Base-by-base conservation (phyloP, 2,329 filamentous ascomycete genomes). In the Fusarium lyarnte region DNA sequence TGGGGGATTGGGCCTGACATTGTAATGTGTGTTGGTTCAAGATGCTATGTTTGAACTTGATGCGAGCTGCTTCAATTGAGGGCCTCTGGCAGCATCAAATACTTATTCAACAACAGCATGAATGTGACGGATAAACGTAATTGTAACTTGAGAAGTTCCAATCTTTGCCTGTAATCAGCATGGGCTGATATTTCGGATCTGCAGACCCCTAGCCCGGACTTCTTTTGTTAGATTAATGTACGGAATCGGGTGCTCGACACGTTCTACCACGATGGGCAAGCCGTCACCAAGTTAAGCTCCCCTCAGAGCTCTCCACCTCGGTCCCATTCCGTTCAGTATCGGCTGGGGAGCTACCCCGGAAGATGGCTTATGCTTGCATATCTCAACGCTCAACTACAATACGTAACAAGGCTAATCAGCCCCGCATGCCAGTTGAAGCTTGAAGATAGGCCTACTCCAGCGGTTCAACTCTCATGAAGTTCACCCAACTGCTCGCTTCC, bases 1-100 rank as follows among this genome's bases (percentile, higher is more conserved):
- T 78, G 77, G n/a, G 36, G 36, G 21, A 54, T 25, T 33, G 52
- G 14, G n/a, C 36, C 16, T 31, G 36, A 31, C 52, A 54, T 54
- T 19, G 12, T 8, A 9, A 19, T 3, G 33, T 17, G 13, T 14
- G 13, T 13, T 39, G 33, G 6, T 39, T 11, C 23, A 6, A 17
- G 23, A 29, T 21, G 4, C 4, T 38, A 1, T 27, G 12, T 6
- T 19, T 16, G 16, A 35, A 19, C 6, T 23, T 43, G 27, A 21
- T 31, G 21, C 11, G 2, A 42, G 16, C 12, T 27, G 23, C 10
- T 53, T 39, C 19, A 23, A 19, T 31, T 6, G 27, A 25, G 21
- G 36, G 36, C 3, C 16, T 43, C 29, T 11, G 36, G 21, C 29
- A 16, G 16, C 36, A 42, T 54, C 25, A 54, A 43, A 54, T 54